Conservation (phyloP, 495 filamentous ascomycete species). For the Xylaria longipes region DNA sequence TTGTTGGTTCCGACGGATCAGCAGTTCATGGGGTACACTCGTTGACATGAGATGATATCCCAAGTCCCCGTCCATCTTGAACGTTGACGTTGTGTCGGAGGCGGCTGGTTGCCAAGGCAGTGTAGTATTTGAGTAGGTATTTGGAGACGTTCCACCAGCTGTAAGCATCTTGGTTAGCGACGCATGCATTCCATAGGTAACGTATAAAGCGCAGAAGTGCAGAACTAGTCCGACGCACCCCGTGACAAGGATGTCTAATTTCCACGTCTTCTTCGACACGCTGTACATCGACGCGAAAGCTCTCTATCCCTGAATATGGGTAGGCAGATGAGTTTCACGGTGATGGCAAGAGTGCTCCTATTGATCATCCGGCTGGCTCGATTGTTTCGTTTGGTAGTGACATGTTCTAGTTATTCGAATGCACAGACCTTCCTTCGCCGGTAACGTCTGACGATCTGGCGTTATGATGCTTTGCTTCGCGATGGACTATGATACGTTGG, state of each 20-base stretch:
- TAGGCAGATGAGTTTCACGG: not conserved
- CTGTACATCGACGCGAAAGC: not conserved
- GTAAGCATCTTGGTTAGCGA: conserved; percentile 14
- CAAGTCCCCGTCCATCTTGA: conserved; percentile 21
- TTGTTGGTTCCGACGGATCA: conserved; percentile 14
- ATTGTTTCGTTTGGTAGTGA: not conserved
- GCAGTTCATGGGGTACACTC: conserved; percentile 9
- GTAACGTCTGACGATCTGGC: not conserved
- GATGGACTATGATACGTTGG: not conserved
- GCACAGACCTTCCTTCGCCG: not conserved
- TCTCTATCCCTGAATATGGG: not conserved
- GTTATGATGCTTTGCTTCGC: not conserved
- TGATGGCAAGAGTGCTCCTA: not conserved
- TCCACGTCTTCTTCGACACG: not conserved
- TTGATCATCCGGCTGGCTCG: not conserved
- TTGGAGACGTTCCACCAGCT: conserved; percentile 12
- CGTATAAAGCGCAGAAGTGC: not conserved
- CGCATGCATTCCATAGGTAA: conserved; percentile 1
- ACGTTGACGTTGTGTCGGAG: not conserved
- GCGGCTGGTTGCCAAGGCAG: not conserved
- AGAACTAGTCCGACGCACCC: conserved; percentile 10
- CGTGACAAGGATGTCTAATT: not conserved
- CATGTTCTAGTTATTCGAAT: not conserved
- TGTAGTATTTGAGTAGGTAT: not conserved
- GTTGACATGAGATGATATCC: conserved; percentile 19